Conservation (phyloP, 257 asterid species). For the Solanum chilense region DNA sequence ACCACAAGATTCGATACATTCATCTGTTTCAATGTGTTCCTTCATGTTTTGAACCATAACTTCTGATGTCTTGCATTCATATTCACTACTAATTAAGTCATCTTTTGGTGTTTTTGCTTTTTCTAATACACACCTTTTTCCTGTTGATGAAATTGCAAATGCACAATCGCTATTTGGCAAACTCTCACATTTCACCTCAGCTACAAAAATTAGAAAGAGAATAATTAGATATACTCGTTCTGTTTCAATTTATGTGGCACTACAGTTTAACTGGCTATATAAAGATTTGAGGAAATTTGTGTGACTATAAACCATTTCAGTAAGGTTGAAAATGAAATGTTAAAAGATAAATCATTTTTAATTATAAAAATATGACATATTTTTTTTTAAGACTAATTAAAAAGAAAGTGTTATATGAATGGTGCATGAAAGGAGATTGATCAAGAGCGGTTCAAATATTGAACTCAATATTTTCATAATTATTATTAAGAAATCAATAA, state of each 20-base stretch:
- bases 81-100: constrained; percentile 13
- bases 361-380: no score
- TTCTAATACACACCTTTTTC: constrained; percentile 82
- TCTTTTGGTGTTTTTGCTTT: constrained; percentile 16
- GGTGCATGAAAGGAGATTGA: background rate
- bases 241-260: no score
- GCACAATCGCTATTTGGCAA: constrained; percentile 49
- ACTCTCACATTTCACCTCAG: constrained; percentile 62
- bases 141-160: constrained; percentile 70
- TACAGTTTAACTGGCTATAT: no score
- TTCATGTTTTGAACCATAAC: constrained; percentile 52
- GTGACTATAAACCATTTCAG: no score
- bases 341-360: no score
- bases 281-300: no score
- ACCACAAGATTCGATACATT: constrained; percentile 61
- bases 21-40: constrained; percentile 61
- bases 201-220: constrained; percentile 9
- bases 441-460: background rate
- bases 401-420: no score
- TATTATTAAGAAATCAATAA: background rate
- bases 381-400: no score
- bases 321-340: background rate
- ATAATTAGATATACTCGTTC: background rate
- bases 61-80: constrained; percentile 69
- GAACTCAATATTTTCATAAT: no score